phyloP scores from a whole-genome alignment of 495 filamentous ascomycete genomes.

The Aspergillus sclerotioniger region DNA sequence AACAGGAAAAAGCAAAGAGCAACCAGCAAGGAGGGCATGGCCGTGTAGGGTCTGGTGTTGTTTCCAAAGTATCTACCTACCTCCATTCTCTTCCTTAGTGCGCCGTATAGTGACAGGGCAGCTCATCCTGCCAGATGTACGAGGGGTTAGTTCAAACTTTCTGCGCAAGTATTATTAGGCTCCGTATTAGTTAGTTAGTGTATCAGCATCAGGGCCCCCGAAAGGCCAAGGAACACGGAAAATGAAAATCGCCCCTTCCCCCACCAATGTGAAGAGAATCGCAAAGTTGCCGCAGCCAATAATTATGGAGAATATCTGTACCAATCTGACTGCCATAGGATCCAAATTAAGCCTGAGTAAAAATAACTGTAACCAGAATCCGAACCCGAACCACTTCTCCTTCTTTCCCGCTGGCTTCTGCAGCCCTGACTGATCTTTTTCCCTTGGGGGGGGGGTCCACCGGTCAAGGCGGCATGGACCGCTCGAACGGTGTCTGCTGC shows the following conservation, averaged over 20 bases:
- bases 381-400: background rate
- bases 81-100: background rate
- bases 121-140: constrained; percentile 1
- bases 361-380: background rate
- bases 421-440: constrained; percentile 11
- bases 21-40: background rate
- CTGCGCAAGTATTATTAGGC: background rate
- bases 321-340: background rate
- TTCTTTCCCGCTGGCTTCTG: constrained; percentile 7
- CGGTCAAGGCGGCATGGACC: constrained; percentile 30
- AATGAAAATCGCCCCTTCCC: background rate
- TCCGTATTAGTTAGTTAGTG: background rate
- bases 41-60: background rate
- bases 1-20: background rate
- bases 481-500: constrained; percentile 33
- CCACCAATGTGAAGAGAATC: background rate
- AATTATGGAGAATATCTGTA: background rate
- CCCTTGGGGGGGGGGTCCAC: constrained; percentile 26
- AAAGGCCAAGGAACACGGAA: background rate
- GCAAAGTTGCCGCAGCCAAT: background rate
- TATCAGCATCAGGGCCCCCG: background rate
- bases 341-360: background rate
- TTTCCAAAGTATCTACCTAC: background rate
- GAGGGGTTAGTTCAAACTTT: background rate
- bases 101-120: background rate